A percentile compares a stretch with the other conserved stretches of the same genome.
phyloP scores from a whole-genome alignment of 192 early-diverging fungal species.

The Gryganskiella cystojenkinii region DNA sequence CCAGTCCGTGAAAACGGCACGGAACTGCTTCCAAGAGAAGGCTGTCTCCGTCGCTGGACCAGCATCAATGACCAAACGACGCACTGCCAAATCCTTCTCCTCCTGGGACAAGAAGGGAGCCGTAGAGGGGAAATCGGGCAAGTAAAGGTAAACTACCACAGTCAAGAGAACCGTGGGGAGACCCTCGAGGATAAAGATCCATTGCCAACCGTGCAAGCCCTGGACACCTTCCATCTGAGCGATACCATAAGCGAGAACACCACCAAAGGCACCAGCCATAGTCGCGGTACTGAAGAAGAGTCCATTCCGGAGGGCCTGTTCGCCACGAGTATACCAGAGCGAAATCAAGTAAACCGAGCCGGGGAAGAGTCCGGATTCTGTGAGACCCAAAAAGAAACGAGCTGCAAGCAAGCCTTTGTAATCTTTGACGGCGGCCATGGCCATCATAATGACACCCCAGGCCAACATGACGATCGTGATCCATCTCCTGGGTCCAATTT shows the following conservation, averaged over 20 bases:
- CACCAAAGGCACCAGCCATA: conserved; percentile 70
- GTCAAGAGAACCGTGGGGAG: conserved; percentile 56
- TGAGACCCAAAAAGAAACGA: conserved; percentile 70
- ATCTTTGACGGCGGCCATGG: conserved; percentile 61
- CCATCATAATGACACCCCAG: conserved; percentile 65
- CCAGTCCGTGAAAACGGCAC: conserved; percentile 61
- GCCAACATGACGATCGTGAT: conserved; percentile 65
- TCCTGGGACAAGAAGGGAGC: conserved; percentile 54
- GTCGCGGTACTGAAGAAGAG: conserved; percentile 63
- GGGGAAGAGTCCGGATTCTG: conserved; percentile 69
- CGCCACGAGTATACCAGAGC: conserved; percentile 67
- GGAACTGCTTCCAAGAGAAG: conserved; percentile 65
- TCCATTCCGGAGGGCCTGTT: conserved; percentile 65
- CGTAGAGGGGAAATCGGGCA: conserved; percentile 63
- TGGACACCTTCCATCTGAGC: conserved; percentile 63
- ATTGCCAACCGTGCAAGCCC: conserved; percentile 66
- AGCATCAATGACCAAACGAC: conserved; percentile 59
- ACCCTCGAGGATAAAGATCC: conserved; percentile 76
- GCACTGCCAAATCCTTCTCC: conserved; percentile 57
- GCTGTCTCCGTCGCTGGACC: conserved; percentile 56
- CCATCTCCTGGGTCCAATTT: conserved; percentile 66
- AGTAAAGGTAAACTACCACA: conserved; percentile 53
- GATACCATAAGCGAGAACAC: conserved; percentile 73
- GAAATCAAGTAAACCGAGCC: conserved; percentile 66
- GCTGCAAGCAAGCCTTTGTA: conserved; percentile 55